These are phyloP conservation scores for Kappamyces sp. DNA, from an alignment of 192 early-diverging fungal genomes.

Conservation along the genomic window DNA sequence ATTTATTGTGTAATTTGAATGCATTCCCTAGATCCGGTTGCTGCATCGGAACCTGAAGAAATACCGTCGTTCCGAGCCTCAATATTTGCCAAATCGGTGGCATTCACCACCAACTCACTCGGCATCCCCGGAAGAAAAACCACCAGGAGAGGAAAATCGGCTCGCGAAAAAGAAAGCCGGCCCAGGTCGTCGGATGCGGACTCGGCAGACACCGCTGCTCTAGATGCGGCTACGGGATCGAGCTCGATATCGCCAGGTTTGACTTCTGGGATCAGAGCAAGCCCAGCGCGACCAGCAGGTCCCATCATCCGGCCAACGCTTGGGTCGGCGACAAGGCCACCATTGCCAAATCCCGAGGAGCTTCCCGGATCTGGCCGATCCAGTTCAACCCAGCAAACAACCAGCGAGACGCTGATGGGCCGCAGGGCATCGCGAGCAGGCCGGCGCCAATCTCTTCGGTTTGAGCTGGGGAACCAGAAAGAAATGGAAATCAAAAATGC, in stretches of 20 bases:
- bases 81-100: neutral
- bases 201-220: too few relatives aligned
- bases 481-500: neutral
- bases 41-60: neutral
- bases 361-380: too few relatives aligned
- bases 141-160: slow-evolving; percentile 1
- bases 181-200: too few relatives aligned
- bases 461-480: neutral
- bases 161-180: neutral
- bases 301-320: neutral
- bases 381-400: too few relatives aligned
- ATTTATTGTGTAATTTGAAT: neutral
- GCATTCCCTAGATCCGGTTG: neutral
- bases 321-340: neutral
- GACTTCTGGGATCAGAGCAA: neutral
- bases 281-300: neutral
- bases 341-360: neutral
- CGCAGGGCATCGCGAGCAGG: too few relatives aligned
- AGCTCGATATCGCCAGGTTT: neutral
- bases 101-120: neutral
- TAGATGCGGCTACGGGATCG: slow-evolving; percentile 1
- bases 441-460: too few relatives aligned
- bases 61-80: neutral
- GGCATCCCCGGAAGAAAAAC: neutral
- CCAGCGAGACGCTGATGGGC: too few relatives aligned